These are phyloP conservation scores for Botrytis porri DNA, from an alignment of 2,329 filamentous ascomycete species.

Conservation along the genomic window DNA sequence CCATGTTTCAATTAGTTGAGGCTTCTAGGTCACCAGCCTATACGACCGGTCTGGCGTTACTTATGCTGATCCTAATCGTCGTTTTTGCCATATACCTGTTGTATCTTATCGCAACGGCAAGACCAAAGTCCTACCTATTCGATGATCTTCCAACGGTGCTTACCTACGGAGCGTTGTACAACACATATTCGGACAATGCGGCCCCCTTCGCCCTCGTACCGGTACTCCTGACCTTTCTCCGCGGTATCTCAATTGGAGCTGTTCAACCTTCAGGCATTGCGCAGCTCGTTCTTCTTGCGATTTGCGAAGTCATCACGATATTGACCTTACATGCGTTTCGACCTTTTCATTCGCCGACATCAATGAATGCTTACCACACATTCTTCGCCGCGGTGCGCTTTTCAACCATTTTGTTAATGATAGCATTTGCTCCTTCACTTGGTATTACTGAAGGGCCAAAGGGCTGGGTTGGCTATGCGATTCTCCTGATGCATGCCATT, in stretches of 20 bases:
- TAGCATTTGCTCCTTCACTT: conserved; percentile 81
- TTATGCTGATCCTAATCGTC: conserved; percentile 71
- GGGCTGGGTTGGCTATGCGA: conserved; percentile 93
- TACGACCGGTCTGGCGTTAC: conserved; percentile 69
- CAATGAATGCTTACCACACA: conserved; percentile 95
- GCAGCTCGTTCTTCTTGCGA: conserved; percentile 86
- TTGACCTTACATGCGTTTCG: conserved; percentile 85
- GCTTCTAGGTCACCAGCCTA: conserved; percentile 64
- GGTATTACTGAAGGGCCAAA: conserved; percentile 75
- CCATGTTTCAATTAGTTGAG: conserved; percentile 86
- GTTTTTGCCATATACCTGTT: conserved; percentile 76
- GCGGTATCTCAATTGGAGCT: conserved; percentile 87
- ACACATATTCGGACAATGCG: conserved; percentile 93
- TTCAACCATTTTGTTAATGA: conserved; percentile 70
- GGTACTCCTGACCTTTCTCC: conserved; percentile 77
- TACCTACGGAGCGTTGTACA: conserved; percentile 90
- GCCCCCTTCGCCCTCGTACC: conserved; percentile 88
- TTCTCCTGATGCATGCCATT: conserved; percentile 78
- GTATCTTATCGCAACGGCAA: conserved; percentile 73
- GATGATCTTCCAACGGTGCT: conserved; percentile 89
- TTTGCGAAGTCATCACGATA: conserved; percentile 89
- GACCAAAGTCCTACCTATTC: conserved; percentile 83
- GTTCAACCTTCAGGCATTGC: conserved; percentile 91
- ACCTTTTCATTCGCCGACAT: conserved; percentile 85
- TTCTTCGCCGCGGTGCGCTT: conserved; percentile 78